Conservation (phyloP, 768 basidiomycete species). For the Termitomyces bulborhizus region DNA sequence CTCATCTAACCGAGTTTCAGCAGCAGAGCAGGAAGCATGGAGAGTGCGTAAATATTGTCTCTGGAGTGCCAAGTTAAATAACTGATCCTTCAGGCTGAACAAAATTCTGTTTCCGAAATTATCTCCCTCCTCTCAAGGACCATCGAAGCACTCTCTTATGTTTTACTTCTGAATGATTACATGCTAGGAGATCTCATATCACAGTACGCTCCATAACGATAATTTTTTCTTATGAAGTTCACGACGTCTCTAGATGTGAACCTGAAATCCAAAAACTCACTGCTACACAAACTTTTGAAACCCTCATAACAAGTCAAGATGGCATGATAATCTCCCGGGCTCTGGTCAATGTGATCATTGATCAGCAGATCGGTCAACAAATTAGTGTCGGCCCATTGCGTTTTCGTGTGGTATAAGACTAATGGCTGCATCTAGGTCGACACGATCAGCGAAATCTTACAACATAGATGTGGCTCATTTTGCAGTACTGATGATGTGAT, state of each 20-base stretch:
- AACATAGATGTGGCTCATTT: slow-evolving; percentile 94
- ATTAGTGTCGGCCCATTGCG: slow-evolving; percentile 61
- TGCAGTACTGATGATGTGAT: slow-evolving; percentile 98
- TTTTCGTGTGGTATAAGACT: slow-evolving; percentile 1
- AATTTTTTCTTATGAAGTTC: neutral
- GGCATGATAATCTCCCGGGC: slow-evolving; percentile 87
- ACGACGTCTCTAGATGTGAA: slow-evolving; percentile 51
- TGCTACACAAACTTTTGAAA: slow-evolving; percentile 72
- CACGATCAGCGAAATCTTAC: slow-evolving; percentile 91
- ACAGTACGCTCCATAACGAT: slow-evolving; percentile 43
- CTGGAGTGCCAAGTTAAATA: neutral
- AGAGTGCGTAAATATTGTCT: slow-evolving; percentile 44
- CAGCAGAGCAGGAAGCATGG: slow-evolving; percentile 83
- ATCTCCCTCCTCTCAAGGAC: slow-evolving; percentile 71
- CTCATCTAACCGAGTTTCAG: slow-evolving; percentile 47
- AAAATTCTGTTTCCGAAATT: slow-evolving; percentile 74
- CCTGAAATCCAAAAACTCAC: slow-evolving; percentile 65
- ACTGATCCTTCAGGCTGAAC: slow-evolving; percentile 56
- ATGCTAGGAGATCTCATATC: slow-evolving; percentile 78
- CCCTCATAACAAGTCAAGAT: slow-evolving; percentile 76
- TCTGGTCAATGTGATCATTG: slow-evolving; percentile 92
- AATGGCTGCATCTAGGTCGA: slow-evolving; percentile 63
- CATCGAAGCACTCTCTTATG: slow-evolving; percentile 92
- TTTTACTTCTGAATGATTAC: slow-evolving; percentile 90
- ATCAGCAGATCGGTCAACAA: slow-evolving; percentile 97